Percentiles rank a stretch among this genome's conserved stretches.
phyloP scores from a whole-genome alignment of 805 yeast genomes.

The Starmerella scarabaei region DNA sequence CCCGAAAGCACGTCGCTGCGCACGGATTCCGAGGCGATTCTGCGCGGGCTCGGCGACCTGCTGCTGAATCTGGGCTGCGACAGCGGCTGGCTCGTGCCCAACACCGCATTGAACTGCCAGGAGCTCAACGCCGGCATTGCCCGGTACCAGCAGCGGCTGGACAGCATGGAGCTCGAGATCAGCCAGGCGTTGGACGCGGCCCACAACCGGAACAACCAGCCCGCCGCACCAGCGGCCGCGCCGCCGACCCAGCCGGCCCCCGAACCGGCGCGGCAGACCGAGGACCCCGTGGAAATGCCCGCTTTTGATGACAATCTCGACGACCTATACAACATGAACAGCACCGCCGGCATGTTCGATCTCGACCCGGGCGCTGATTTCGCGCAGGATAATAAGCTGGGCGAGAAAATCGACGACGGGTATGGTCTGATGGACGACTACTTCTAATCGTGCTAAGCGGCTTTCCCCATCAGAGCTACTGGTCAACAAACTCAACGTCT shows the following conservation, averaged over 20 bases:
- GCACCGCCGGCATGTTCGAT: constrained; percentile 5
- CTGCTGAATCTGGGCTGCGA: constrained; percentile 20
- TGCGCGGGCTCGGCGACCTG: constrained; percentile 19
- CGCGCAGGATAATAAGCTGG: not conserved
- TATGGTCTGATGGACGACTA: constrained; percentile 9
- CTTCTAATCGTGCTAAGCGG: too few relatives aligned
- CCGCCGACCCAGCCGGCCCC: not conserved
- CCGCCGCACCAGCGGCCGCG: not conserved
- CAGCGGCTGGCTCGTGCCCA: constrained; percentile 20
- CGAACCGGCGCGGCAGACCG: not conserved
- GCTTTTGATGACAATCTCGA: not conserved
- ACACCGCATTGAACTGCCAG: constrained; percentile 16
- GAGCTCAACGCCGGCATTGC: constrained; percentile 12
- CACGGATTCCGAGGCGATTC: constrained; percentile 12
- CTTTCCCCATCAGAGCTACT: too few relatives aligned
- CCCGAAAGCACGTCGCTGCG: not conserved
- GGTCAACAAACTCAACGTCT: too few relatives aligned
- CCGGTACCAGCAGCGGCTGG: constrained; percentile 29
- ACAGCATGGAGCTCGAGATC: constrained; percentile 14
- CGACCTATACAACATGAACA: constrained; percentile 3
- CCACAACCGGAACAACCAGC: not conserved
- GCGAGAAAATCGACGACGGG: constrained; percentile 1
- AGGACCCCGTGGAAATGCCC: too few relatives aligned
- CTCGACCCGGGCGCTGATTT: not conserved
- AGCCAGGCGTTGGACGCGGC: constrained; percentile 4